Percentiles rank a stretch among this genome's conserved stretches.
Conservation (phyloP, 2,329 filamentous ascomycete genomes). For the Knoxdaviesia proteae region DNA sequence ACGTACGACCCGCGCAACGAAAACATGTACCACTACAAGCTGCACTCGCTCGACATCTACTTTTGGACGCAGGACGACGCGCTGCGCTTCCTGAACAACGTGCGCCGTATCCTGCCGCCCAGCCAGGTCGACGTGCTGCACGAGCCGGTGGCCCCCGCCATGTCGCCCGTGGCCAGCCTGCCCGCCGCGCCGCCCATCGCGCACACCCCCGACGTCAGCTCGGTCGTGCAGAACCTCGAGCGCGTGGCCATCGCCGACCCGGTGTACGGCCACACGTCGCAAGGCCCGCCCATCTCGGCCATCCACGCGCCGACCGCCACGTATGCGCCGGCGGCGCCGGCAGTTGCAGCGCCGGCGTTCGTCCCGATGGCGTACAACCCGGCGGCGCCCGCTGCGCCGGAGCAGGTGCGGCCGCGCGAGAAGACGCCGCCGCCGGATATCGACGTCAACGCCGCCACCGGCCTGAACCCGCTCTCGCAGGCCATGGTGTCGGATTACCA, state of each 20-base stretch:
- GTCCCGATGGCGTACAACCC: conserved; percentile 58
- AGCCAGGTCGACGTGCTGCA: conserved; percentile 41
- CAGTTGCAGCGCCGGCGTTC: conserved; percentile 17
- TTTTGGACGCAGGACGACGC: conserved; percentile 61
- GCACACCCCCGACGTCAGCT: conserved; percentile 27
- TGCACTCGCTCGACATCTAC: conserved; percentile 59
- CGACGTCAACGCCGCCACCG: conserved; percentile 16
- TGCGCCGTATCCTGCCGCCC: conserved; percentile 41
- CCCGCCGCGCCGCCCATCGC: conserved; percentile 16
- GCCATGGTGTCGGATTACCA: conserved; percentile 36
- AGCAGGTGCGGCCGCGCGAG: conserved; percentile 50
- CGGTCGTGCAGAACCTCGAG: conserved; percentile 55
- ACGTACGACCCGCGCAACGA: conserved; percentile 52
- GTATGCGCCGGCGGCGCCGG: conserved; percentile 15
- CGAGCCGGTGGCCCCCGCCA: conserved; percentile 32
- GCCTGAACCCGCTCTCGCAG: conserved; percentile 34
- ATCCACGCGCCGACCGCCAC: conserved; percentile 20
- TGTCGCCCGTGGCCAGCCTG: not conserved
- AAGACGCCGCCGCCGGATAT: conserved; percentile 60
- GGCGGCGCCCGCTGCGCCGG: conserved; percentile 54
- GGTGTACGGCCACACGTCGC: conserved; percentile 16
- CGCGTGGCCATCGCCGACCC: conserved; percentile 44
- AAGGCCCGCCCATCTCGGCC: conserved; percentile 1
- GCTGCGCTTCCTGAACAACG: conserved; percentile 44
- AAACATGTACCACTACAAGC: conserved; percentile 58